Base-by-base conservation (phyloP, 2,329 filamentous ascomycete species). In the Helminthosporium solani region DNA sequence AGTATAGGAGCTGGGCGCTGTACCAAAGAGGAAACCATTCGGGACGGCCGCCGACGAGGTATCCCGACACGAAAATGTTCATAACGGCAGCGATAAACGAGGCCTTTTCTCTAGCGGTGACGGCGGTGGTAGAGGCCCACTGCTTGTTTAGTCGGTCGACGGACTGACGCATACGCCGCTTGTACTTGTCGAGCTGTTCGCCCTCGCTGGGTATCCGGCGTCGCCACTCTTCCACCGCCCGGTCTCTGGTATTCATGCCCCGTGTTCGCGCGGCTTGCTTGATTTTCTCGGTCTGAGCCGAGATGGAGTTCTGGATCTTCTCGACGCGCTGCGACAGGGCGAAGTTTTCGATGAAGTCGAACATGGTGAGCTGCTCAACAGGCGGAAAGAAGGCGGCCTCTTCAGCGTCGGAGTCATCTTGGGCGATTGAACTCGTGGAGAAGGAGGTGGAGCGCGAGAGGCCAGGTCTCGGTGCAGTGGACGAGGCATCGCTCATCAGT, bases 61-160 rank as follows among this genome's bases (percentile, higher is more conserved):
- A 97, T 47, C 92, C 94, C 56, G 90, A 95, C 67, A 97, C 84
- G 72, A 99, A 95, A 69, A 99, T 94, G 73, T 99, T 99, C 74
- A 96, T 83, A 57, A 96, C 91, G 61, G 90, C 94, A 50, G 85
- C 92, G 52, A 99, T 96, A 71, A 99, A 99, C 5, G 92, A 91
- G 39, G 95, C 77, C 78, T 99, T 99, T 74, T 99, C 94, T 47
- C 91, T 85, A 40, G 88, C 72, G 1, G 90, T 96, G 58, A 99
- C 90, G 7, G 84, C 85, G 62, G 90, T 90, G 15, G 88, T 89
- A 64, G 96, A 88, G 65, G 88, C 94, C 91, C 92, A 99, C 63
- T 84, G 84, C 56, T 80, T 82, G 50, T 86, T 87, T 27, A 97
- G 79, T 56, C 89, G 87, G 61, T 96, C 91, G n/a, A 97, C 90